Percentiles rank a stretch among this genome's conserved stretches.
Evolutionary conservation across 2,329 filamentous ascomycete species (phyloP).

Genomic region (Paraphoma chrysanthemicola): DNA sequence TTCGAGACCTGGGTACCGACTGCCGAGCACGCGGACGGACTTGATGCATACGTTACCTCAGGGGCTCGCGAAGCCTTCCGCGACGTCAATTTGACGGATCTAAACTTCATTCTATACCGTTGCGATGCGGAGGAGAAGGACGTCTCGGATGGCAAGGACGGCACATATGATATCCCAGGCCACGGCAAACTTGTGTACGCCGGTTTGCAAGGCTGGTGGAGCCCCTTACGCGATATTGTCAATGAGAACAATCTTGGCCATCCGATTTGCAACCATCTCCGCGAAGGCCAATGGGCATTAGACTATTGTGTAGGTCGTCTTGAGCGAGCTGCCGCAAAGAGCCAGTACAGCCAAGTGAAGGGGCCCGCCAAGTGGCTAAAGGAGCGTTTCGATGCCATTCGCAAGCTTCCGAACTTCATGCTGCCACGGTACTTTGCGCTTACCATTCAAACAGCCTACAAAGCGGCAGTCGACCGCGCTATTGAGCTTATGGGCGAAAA

Average conservation of each 20-base stretch:
- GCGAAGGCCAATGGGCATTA: conserved; percentile 89
- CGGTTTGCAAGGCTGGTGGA: conserved; percentile 99
- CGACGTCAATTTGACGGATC: conserved; percentile 76
- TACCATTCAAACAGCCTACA: conserved; percentile 85
- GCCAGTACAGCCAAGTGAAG: conserved; percentile 67
- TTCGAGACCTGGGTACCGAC: conserved; percentile 96
- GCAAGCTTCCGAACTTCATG: conserved; percentile 84
- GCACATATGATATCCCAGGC: conserved; percentile 86
- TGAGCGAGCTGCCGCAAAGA: conserved; percentile 71
- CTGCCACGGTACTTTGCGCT: conserved; percentile 93
- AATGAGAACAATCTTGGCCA: conserved; percentile 90
- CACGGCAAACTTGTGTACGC: conserved; percentile 89
- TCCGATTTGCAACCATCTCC: conserved; percentile 89
- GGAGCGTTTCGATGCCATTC: conserved; percentile 84
- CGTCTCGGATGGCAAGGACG: conserved; percentile 78
- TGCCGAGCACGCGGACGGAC: conserved; percentile 80
- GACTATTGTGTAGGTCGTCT: conserved; percentile 85
- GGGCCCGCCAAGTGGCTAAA: conserved; percentile 79
- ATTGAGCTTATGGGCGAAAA: conserved; percentile 81
- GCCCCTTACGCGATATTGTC: conserved; percentile 82
- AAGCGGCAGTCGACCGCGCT: conserved; percentile 78
- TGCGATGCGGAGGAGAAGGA: conserved; percentile 90
- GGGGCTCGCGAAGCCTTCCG: conserved; percentile 81
- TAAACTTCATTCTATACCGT: conserved; percentile 91
- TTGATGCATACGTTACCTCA: conserved; percentile 86